Percentiles rank a stretch among this genome's conserved stretches.
Conservation (phyloP, 257 asterid species). For the Forsythia suspensa region DNA sequence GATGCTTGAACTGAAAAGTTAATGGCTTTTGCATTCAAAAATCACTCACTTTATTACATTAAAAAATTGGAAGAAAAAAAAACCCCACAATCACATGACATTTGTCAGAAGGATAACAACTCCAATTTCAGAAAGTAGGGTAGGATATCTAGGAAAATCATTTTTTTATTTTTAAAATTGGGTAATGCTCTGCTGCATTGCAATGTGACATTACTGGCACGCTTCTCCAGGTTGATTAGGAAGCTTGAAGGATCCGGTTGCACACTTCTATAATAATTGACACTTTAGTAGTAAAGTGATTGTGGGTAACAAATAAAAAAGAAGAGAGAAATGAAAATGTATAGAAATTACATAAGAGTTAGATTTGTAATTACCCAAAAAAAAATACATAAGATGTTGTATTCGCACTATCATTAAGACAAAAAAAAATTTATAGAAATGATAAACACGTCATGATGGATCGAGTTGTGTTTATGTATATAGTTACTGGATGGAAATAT, state of each 20-base stretch:
- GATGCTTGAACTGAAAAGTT: slow-evolving; percentile 20
- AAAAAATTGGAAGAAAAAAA: neutral
- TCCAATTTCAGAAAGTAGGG: slow-evolving; percentile 27
- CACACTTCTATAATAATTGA: neutral
- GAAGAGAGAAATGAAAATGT: no score
- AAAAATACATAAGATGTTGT: no score
- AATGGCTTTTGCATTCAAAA: slow-evolving; percentile 10
- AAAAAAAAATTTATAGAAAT: no score
- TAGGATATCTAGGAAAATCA: neutral
- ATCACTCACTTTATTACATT: slow-evolving; percentile 5
- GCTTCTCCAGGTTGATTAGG: neutral
- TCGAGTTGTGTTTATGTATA: no score
- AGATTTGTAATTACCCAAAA: no score
- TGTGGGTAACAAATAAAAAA: no score
- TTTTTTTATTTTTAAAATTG: neutral
- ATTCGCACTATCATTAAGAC: no score
- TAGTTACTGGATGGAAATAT: no score
- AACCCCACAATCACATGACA: slow-evolving; percentile 47
- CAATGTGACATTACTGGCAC: neutral
- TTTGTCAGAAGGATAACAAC: slow-evolving; percentile 47
- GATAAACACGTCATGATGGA: no score
- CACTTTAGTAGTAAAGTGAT: no score
- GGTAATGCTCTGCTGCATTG: neutral
- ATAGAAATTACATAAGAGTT: no score
- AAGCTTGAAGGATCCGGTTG: neutral